phyloP scores from a whole-genome alignment of 208 protist genomes.

The Tetramitus jugosus region DNA sequence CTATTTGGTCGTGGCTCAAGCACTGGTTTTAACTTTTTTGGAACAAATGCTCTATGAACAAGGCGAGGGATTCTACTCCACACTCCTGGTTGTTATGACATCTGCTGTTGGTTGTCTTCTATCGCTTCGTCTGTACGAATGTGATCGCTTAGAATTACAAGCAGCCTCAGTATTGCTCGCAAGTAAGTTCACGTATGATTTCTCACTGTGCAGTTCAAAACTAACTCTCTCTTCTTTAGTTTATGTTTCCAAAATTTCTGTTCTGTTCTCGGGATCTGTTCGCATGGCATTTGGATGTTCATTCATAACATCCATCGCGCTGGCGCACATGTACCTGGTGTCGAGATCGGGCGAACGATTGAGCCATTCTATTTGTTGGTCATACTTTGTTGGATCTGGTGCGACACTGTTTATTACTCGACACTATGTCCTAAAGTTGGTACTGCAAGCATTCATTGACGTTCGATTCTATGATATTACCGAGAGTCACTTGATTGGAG shows the following conservation, averaged over 20 bases:
- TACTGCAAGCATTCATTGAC: neutral
- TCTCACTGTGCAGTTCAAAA: no score
- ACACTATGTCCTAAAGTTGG: neutral
- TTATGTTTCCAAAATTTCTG: neutral
- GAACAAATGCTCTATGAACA: slow-evolving; percentile 18
- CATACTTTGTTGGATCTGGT: neutral
- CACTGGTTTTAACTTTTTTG: neutral
- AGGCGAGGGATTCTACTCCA: neutral
- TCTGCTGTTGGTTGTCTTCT: neutral
- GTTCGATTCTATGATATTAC: neutral
- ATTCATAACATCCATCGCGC: neutral
- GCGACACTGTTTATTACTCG: neutral
- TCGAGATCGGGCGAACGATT: neutral
- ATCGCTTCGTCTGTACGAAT: neutral
- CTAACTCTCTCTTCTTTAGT: no score
- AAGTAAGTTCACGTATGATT: no score
- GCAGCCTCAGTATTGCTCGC: neutral
- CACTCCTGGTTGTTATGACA: neutral
- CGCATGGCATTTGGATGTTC: neutral
- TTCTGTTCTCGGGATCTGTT: neutral
- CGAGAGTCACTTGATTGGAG: neutral
- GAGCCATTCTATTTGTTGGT: neutral
- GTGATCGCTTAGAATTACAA: neutral
- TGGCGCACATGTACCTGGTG: neutral
- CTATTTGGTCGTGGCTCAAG: neutral